Evolutionary conservation across 129 eudicot genomes (phyloP).

Genomic region (Helianthus tuberosus): DNA sequence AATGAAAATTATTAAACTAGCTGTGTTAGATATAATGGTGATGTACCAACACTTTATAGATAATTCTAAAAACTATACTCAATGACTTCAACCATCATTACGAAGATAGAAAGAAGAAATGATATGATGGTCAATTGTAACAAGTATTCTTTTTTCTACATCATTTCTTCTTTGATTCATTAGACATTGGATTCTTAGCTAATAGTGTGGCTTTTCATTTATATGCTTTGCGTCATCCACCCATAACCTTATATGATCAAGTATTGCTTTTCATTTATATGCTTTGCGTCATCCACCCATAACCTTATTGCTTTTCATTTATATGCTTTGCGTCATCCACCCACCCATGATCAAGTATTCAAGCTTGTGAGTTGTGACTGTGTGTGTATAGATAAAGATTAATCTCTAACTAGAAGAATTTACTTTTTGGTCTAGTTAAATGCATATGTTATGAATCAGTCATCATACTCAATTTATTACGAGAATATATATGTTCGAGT

Average conservation of each 20-base stretch:
- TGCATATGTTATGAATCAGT: not conserved
- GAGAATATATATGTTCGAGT: not conserved
- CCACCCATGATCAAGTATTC: not conserved
- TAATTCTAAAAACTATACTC: not conserved
- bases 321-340: not conserved
- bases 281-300: not conserved
- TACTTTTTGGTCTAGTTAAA: not conserved
- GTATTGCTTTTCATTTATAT: not conserved
- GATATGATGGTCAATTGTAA: not conserved
- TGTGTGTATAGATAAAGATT: not conserved
- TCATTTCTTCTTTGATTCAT: constrained; percentile 1
- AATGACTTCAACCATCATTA: not conserved
- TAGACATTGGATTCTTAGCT: not conserved
- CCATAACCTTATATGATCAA: not conserved
- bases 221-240: not conserved
- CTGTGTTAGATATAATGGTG: too few relatives aligned
- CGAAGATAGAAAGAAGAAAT: not conserved
- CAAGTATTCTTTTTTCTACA: not conserved
- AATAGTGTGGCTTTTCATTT: not conserved
- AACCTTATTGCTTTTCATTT: not conserved
- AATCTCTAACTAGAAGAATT: not conserved
- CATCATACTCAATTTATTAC: not conserved
- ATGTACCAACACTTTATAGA: not conserved
- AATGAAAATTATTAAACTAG: too few relatives aligned
- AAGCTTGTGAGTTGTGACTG: not conserved